Evolutionary conservation across 768 basidiomycete species (phyloP).

Genomic region (Dacryopinax primogenitus): DNA sequence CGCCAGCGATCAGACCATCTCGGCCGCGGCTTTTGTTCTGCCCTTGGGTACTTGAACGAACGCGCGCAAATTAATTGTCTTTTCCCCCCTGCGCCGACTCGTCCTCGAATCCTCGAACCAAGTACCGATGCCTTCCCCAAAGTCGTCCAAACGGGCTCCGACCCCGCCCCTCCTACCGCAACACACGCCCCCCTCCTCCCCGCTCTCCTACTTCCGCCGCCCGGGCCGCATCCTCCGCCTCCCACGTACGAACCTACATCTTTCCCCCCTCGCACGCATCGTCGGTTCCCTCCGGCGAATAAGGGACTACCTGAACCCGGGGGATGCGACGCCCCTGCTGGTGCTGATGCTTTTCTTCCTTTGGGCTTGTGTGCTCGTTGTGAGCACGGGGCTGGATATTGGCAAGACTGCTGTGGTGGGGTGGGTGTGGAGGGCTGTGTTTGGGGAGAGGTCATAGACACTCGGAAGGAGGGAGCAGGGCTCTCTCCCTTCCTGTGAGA

Average conservation of each 20-base stretch:
- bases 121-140: background rate
- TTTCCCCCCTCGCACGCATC: background rate
- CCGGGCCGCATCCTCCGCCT: background rate
- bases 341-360: background rate
- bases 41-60: too few relatives aligned
- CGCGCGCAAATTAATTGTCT: too few relatives aligned
- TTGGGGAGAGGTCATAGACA: too few relatives aligned
- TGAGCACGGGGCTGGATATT: background rate
- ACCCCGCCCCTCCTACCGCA: background rate
- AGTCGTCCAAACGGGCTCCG: background rate
- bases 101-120: too few relatives aligned
- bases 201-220: background rate
- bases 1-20: too few relatives aligned
- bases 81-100: too few relatives aligned
- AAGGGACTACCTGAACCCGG: background rate
- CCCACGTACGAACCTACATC: background rate
- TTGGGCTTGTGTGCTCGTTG: background rate
- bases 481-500: too few relatives aligned
- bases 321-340: slow-evolving; percentile 4
- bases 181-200: background rate
- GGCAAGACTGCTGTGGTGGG: background rate
- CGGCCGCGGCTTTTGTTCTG: too few relatives aligned
- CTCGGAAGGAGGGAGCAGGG: too few relatives aligned
- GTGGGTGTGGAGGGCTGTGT: background rate
- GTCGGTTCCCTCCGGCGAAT: background rate